Evolutionary conservation across 1,284 basidiomycete species (phyloP).

Genomic region (Neolentinus lepideus): DNA sequence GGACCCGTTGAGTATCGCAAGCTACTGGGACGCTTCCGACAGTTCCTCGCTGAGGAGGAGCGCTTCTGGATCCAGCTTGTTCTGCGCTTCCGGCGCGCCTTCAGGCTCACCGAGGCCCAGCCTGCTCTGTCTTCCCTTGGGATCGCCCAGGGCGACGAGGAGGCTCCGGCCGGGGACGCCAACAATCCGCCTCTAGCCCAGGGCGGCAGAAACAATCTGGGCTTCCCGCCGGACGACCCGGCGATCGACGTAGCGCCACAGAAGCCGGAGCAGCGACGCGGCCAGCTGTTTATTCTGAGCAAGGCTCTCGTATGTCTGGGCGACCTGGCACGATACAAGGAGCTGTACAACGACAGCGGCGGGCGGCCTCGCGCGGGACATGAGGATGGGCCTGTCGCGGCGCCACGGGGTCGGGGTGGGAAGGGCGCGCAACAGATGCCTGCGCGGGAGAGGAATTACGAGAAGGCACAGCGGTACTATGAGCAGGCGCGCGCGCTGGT

Average conservation of each 20-base stretch:
- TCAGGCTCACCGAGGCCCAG: slow-evolving; percentile 55
- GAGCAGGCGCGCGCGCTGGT: slow-evolving; percentile 75
- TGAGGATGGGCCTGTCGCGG: slow-evolving; percentile 40
- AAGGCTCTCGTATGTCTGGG: slow-evolving; percentile 90
- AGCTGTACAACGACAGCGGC: slow-evolving; percentile 76
- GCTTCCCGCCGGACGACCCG: slow-evolving; percentile 46
- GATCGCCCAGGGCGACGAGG: slow-evolving; percentile 32
- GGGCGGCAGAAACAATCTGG: slow-evolving; percentile 39
- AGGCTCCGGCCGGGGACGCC: slow-evolving; percentile 7
- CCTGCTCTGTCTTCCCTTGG: slow-evolving; percentile 49
- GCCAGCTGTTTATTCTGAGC: slow-evolving; percentile 67
- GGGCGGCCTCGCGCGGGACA: slow-evolving; percentile 59
- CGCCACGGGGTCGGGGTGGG: slow-evolving; percentile 35
- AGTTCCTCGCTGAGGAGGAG: slow-evolving; percentile 83
- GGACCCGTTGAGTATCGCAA: slow-evolving; percentile 78
- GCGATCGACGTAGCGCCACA: slow-evolving; percentile 20
- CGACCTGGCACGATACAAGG: slow-evolving; percentile 90
- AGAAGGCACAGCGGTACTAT: slow-evolving; percentile 75
- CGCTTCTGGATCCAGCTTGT: slow-evolving; percentile 82
- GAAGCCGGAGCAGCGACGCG: slow-evolving; percentile 48
- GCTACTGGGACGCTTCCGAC: slow-evolving; percentile 78
- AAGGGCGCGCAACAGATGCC: slow-evolving; percentile 28
- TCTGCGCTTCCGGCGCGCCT: slow-evolving; percentile 62
- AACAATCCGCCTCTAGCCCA: slow-evolving; percentile 8
- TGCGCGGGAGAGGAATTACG: slow-evolving; percentile 58